A percentile compares a stretch with the other conserved stretches of the same genome.
Conservation (phyloP, 805 yeast genomes). For the Hanseniaspora thailandica region DNA sequence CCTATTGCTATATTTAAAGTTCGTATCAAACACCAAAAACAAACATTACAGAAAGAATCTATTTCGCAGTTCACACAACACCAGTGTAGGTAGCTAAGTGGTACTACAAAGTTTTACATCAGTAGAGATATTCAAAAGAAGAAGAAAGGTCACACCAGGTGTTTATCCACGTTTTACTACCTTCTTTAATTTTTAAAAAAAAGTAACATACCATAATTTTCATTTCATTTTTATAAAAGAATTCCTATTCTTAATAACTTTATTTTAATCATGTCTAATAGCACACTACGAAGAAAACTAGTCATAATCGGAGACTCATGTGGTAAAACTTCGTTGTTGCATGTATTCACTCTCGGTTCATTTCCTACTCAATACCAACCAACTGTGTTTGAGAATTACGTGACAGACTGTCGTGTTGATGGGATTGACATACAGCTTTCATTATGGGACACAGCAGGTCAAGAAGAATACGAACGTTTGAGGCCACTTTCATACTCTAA, state of each 20-base stretch:
- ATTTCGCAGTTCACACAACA: no score
- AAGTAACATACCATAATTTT: no score
- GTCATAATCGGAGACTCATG: slow-evolving; percentile 93
- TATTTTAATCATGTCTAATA: slow-evolving; percentile 13
- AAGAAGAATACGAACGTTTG: slow-evolving; percentile 84
- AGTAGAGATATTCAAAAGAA: no score
- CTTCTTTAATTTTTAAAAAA: no score
- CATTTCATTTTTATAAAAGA: neutral
- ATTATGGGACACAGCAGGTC: slow-evolving; percentile 95
- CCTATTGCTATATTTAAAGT: neutral
- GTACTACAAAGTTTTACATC: no score
- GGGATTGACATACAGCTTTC: slow-evolving; percentile 84
- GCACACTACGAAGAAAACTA: slow-evolving; percentile 49
- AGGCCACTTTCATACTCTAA: slow-evolving; percentile 80
- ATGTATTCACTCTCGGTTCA: slow-evolving; percentile 84
- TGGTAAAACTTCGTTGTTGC: slow-evolving; percentile 82
- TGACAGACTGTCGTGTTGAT: slow-evolving; percentile 85
- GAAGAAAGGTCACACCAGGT: no score
- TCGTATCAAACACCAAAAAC: no score
- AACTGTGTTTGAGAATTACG: slow-evolving; percentile 88
- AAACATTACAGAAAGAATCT: no score
- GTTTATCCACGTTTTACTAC: no score
- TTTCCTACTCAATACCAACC: slow-evolving; percentile 90
- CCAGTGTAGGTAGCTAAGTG: no score
- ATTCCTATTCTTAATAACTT: no score